Base-by-base conservation (phyloP, 441 rosid species). In the Mallotus japonicus region DNA sequence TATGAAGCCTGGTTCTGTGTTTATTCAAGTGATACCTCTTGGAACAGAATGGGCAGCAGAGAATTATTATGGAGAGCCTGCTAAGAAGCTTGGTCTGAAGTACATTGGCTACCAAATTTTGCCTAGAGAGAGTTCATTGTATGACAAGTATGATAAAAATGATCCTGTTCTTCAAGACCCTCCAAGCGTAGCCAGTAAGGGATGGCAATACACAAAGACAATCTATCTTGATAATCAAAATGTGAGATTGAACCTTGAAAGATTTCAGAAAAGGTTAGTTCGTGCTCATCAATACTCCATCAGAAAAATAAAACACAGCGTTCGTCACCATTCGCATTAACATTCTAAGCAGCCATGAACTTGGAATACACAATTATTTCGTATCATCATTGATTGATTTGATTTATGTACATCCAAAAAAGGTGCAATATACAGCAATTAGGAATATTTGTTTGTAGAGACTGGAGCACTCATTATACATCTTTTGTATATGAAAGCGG, bases 1-100 rank as follows among this genome's bases (percentile, higher is more conserved):
- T 77, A 81, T 90, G 93, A 89, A 64, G 74, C 94, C 97, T 0
- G 86, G 88, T 42, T 87, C 87, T 0, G 96, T 90, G 63, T 95
- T 92, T 40, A 87, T 95, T 63, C 99, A 95, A 79, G 87, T 95
- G 15, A 81, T 95, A 59, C 97, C 99, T 9, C 78, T 95, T 5
- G 99, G 97, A 46, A 92, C 97, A 1, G 93, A 88, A 10, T 92
- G 97, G 99, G 94, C 99, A 28, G 99, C 99, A 0, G 96, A 92
- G 76, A 84, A 90, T 11, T 92, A 90, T 34, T 95, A 92, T 66
- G 99, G 99, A 5, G 94, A 87, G 76, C 99, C 99, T 0, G 95
- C 99, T 42, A 87, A 72, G 83, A 90, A 87, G 86, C 92, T 95
- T 24, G 96, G 97, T 19, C 77, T 95, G 81, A 87, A 86, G 76